Evolutionary conservation across 257 asterid genomes (phyloP), one percentile per base, ranked within the genome.

Genomic region (Plantago ovata): DNA sequence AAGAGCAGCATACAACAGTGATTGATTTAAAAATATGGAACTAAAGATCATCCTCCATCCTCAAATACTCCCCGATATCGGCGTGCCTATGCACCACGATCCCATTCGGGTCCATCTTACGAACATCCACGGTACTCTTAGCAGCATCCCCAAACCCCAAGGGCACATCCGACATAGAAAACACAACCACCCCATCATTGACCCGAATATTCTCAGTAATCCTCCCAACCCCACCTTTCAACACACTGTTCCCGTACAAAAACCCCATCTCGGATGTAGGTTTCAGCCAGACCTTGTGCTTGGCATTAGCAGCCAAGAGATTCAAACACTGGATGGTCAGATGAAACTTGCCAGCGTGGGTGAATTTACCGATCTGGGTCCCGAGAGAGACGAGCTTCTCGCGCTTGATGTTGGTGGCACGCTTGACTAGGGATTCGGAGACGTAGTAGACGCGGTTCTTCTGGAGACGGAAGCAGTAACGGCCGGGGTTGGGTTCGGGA

Each of bases 221-320:
- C 86, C 98, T 81, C 41, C 96, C 94, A 13, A 91, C 65, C 24
- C 98, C 96, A 9, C 98, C 98, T 71, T 91, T 91, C 81, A 91
- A 62, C 36, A 91, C 89, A 44, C 83, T 80, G 45, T 91, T 91
- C 10, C 98, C 98, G 13, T 91, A 87, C 72, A 87, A 51, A 20
- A 87, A 91, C 39, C 87, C 80, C 95, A 87, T 87, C 61, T 91
- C 98, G 13, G 92, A 70, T 0, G 95, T 83, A 21, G 96, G 94
- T 62, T 91, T 91, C 28, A 91, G 75, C 96, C 98, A 91, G 1
- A 91, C 94, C 63, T 91, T 91, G 49, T 87, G 96, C 78, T 80
- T 85, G 3, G 98, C 82, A 46, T 92, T 81, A 12, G 93, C 84
- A 3, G 94, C 89, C 54, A 91, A 23, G 23, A 91, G 61, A 41